Base-by-base conservation (phyloP, 352 stramenopile species). In the Globisporangium alternatum region DNA sequence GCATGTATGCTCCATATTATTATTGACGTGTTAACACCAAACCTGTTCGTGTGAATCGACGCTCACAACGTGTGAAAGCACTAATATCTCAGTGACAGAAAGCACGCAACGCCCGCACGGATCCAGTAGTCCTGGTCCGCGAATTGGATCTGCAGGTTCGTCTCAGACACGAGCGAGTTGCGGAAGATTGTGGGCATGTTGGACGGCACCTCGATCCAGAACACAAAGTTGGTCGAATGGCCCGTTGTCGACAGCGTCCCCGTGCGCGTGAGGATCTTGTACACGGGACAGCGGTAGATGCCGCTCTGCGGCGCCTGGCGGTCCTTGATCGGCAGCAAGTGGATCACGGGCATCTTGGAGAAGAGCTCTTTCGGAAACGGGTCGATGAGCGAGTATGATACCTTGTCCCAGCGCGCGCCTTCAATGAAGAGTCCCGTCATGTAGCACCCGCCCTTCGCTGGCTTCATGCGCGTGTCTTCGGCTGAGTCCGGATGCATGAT, bases 211-310 rank as follows among this genome's bases (percentile, higher is more conserved):
- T 98, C 94, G 65, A 99, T 97, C 96, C 95, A 98, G 69, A 98
- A 97, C 60, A 99, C 89, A 76, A 99, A 99, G 81, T 99, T 99
- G 28, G 96, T 98, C 37, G 88, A 98, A 71, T 99, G 96, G 45
- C 96, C 96, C 0, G 96, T 99, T 17, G 96, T 99, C 1, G 92
- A 98, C 15, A 99, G 74, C 41, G 91, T 98, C 31, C 96, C 96
- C 56, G 89, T 88, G 52, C 95, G 77, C 22, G 88, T 97, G 52
- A 98, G 81, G 45, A 98, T 96, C 73, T 98, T 98, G 79, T 98
- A 98, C 33, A 98, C 88, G 0, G 95, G 95, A 48, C 92, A 98
- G 22, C 91, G 89, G 56, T 98, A 98, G 52, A 98, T 86, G 43
- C 88, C 87, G 52, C 81, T 80, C 25, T 84, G 80, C 1, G 89